Evolutionary conservation across 2,329 filamentous ascomycete genomes (phyloP), one percentile per base, ranked within the genome.

Genomic region (Tolypocladium tundrense): DNA sequence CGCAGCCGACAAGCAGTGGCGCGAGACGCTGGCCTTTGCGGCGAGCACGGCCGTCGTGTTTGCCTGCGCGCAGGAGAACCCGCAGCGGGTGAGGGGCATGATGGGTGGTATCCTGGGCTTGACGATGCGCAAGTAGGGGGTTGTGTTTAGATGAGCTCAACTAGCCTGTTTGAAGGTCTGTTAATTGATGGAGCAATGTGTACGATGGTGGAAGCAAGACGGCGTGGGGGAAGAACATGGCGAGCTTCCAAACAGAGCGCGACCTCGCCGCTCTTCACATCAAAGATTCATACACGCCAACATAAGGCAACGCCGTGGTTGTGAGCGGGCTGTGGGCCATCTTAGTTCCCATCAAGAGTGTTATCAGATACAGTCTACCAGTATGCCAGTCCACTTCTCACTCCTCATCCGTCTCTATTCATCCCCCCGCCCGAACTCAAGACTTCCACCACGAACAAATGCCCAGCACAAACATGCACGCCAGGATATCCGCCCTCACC

Each of bases 401-500:
- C 5, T 1, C 35, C 35, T 21, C 9, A 2, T 8, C n/a, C 48
- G 19, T 4, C 21, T 11, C 9, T 33, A 4, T 13, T 2, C 19
- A 21, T 51, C 16, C 10, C 16, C 16, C 45, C 27, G 7, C 14
- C 31, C 24, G 13, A 11, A 31, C 24, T 63, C 54, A 72, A 48
- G 65, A 63, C 52, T 65, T 68, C 42, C 65, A 63, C 79, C 80
- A 83, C 42, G 74, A 72, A 60, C 74, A 78, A 11, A 79, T 76
- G 14, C 88, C 88, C 61, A 93, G 70, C 55, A 92, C 86, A 72
- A 92, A 93, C 10, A 92, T 80, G 60, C 88, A 84, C 1, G 88
- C 83, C 75, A 91, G 77, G n/a, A 88, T 84, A 70, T 93, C 88
- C 39, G 79, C 79, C 67, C 87, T 80, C 31, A 92, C 83, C 5